Evolutionary conservation across 352 stramenopile species (phyloP), one percentile per base, ranked within the genome.

Genomic region (Phytophthora quininea): DNA sequence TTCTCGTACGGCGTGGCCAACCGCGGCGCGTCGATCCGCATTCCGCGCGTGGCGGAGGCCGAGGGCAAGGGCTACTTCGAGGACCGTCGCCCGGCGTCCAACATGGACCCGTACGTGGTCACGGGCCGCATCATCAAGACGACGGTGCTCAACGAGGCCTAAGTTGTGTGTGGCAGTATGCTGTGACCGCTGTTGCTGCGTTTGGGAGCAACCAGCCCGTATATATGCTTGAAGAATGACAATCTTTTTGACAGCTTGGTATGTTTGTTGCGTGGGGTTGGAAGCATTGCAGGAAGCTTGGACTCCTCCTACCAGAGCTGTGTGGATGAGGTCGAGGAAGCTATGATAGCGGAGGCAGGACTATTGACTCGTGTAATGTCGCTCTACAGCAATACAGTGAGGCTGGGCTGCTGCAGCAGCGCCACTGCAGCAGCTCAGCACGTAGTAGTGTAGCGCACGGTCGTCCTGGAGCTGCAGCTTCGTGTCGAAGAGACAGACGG

Each of bases 91-190:
- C 97, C 97, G 38, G 90, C 95, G 46, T 99, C 97, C 73, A 99
- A 99, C 88, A 97, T 97, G 84, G 97, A 99, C 88, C 97, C 97
- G 57, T 99, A 99, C 84, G 80, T 99, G 52, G 97, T 99, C 12
- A 99, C 95, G 7, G 71, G 86, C 69, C 98, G 97, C 79, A 98
- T 99, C 70, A 95, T 99, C 86, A 90, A 97, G 78, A 99, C 96
- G 54, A 98, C 97, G 57, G 90, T 98, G 58, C 67, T 95, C 12
- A 74, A 93, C 65, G 84, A 95, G 66, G 79, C 78, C 24, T 89
- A 88, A 81, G 52, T 24, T 24, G 19, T 57, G 38, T 54, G 9
- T 12, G 35, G n/a, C 5, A 9, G n/a, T 29, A 4, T 48, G 35
- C 11, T 51, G 31, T 5, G 38, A 10, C 0, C 3, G 32, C 9